Percentiles rank a stretch among this genome's conserved stretches.
These are phyloP conservation scores for Arachnopeziza araneosa DNA, from an alignment of 2,329 filamentous ascomycete species.

Conservation along the genomic window DNA sequence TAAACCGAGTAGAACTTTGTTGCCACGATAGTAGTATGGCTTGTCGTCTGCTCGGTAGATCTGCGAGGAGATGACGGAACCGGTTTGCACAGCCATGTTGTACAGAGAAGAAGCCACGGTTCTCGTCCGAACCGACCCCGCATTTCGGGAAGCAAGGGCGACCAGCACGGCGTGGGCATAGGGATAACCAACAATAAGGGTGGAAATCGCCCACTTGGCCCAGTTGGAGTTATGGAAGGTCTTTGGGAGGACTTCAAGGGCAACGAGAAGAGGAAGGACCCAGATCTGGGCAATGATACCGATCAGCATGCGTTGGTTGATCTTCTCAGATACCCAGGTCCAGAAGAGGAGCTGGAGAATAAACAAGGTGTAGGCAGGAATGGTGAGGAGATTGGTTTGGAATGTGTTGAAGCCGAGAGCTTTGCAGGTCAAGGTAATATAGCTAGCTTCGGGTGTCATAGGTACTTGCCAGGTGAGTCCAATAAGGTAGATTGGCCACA, in stretches of 20 bases:
- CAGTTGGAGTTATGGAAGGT: constrained; percentile 8
- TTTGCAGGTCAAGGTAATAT: constrained; percentile 23
- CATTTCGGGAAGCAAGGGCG: background rate
- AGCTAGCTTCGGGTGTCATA: constrained; percentile 13
- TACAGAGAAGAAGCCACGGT: background rate
- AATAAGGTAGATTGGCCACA: constrained; percentile 45
- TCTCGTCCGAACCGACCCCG: background rate
- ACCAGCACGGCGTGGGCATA: background rate
- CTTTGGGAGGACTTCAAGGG: constrained; percentile 14
- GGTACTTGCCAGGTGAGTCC: constrained; percentile 30
- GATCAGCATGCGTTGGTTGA: constrained; percentile 34
- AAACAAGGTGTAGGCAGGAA: constrained; percentile 38
- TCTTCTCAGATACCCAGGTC: constrained; percentile 39
- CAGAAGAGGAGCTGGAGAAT: constrained; percentile 32
- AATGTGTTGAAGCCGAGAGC: constrained; percentile 32
- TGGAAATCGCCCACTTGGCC: constrained; percentile 30
- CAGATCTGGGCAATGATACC: constrained; percentile 36
- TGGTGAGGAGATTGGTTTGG: constrained; percentile 40
- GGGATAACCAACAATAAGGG: constrained; percentile 12
- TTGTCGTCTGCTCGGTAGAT: constrained; percentile 43
- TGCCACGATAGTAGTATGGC: constrained; percentile 47
- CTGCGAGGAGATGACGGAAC: constrained; percentile 31
- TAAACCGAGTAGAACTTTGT: constrained; percentile 46
- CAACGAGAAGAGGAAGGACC: constrained; percentile 34
- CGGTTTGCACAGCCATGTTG: constrained; percentile 3